phyloP scores from a whole-genome alignment of 106 monocot species.

The Dioscorea dumetorum region DNA sequence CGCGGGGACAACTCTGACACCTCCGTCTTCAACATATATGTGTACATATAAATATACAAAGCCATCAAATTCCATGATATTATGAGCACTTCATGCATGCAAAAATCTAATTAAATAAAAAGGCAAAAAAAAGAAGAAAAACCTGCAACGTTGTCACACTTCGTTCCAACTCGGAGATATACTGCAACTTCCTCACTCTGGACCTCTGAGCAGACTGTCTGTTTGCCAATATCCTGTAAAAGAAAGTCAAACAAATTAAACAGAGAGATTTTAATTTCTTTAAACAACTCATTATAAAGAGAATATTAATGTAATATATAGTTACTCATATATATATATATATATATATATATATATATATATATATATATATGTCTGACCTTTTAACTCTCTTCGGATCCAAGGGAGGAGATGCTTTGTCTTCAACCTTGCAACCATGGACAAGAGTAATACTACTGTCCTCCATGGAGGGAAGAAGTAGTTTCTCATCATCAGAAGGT shows the following conservation, averaged over 20 bases:
- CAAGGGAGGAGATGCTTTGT: not conserved
- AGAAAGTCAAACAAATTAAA: not conserved
- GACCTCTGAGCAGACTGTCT: conserved; percentile 84
- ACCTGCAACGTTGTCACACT: conserved; percentile 66
- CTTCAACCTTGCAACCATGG: conserved; percentile 11
- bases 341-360: no score
- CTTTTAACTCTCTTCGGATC: conserved; percentile 90
- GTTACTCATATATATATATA: not conserved
- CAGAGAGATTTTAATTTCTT: not conserved
- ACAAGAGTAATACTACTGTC: conserved; percentile 41
- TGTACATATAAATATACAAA: not conserved
- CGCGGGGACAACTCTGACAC: conserved; percentile 85
- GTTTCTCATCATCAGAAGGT: conserved; percentile 9
- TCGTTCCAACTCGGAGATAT: conserved; percentile 77
- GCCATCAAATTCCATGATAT: not conserved
- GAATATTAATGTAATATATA: not conserved
- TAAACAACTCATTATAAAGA: not conserved
- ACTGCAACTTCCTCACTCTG: conserved; percentile 72
- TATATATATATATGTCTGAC: conserved; percentile 14
- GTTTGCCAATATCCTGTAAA: conserved; percentile 64
- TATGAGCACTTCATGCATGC: not conserved
- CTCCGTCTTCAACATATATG: conserved; percentile 46
- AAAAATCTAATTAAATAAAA: not conserved
- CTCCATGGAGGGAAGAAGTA: not conserved
- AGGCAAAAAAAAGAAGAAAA: not conserved